phyloP scores from a whole-genome alignment of 495 filamentous ascomycete species.

The Pseudoneurospora amorphoporcata region DNA sequence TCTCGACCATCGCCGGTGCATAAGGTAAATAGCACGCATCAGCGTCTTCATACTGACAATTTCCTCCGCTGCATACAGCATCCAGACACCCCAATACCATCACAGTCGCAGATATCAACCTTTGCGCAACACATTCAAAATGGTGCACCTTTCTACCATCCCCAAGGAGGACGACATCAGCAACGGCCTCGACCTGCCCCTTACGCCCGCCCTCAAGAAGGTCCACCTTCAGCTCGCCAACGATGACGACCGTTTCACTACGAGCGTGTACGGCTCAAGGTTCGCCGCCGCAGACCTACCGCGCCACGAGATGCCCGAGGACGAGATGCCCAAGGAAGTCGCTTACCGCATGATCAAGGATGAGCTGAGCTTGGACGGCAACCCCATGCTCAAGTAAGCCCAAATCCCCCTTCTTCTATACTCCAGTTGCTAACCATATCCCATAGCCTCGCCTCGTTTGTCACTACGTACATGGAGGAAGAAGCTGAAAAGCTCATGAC shows the following conservation, averaged over 20 bases:
- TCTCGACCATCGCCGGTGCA: neutral
- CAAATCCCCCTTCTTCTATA: neutral
- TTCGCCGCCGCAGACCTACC: slow-evolving; percentile 73
- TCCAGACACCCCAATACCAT: neutral
- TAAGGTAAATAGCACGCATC: neutral
- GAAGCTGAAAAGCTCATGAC: slow-evolving; percentile 87
- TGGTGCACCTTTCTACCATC: slow-evolving; percentile 58
- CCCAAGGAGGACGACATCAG: slow-evolving; percentile 39
- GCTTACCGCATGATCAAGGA: slow-evolving; percentile 95
- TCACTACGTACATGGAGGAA: slow-evolving; percentile 87
- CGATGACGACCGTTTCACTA: slow-evolving; percentile 52
- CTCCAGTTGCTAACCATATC: slow-evolving; percentile 1
- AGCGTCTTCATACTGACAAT: neutral
- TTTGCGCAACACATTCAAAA: slow-evolving; percentile 25
- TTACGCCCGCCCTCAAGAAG: slow-evolving; percentile 35
- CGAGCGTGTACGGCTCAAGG: slow-evolving; percentile 73
- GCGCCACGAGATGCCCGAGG: slow-evolving; percentile 77
- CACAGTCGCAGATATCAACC: neutral
- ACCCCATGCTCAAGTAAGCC: slow-evolving; percentile 72
- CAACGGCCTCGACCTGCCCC: slow-evolving; percentile 12
- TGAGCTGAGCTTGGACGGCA: slow-evolving; percentile 81
- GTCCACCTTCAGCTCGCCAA: slow-evolving; percentile 35
- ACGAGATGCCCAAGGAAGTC: slow-evolving; percentile 79
- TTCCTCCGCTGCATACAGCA: neutral
- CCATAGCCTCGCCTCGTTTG: slow-evolving; percentile 61